Evolutionary conservation across 192 early-diverging fungal genomes (phyloP).

Genomic region (Linnemannia schmuckeri): DNA sequence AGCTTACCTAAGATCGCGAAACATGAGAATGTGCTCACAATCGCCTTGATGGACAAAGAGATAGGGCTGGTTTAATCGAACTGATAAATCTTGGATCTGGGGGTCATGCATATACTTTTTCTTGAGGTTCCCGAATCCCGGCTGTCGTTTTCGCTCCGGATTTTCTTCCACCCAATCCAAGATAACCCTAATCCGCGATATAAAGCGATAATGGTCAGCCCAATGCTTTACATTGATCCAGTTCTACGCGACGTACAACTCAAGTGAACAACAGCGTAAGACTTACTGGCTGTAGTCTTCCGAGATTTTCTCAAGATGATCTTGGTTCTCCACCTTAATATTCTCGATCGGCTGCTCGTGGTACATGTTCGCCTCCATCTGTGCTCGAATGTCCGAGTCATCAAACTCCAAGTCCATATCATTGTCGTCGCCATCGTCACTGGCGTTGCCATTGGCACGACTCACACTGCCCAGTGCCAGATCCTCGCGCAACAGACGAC

Average conservation of each 20-base stretch:
- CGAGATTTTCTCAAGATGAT: conserved; percentile 13
- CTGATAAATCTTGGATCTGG: conserved; percentile 71
- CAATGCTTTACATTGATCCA: not conserved
- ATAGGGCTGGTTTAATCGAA: conserved; percentile 77
- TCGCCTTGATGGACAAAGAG: conserved; percentile 82
- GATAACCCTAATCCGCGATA: conserved; percentile 61
- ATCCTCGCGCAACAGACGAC: not conserved
- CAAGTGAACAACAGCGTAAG: not conserved
- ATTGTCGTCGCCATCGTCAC: not conserved
- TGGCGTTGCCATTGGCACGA: not conserved
- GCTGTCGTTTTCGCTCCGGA: conserved; percentile 60
- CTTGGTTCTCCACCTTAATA: conserved; percentile 24
- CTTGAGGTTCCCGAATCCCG: conserved; percentile 62
- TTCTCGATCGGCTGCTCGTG: conserved; percentile 18
- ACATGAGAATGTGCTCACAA: conserved; percentile 82
- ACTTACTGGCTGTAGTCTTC: conserved; percentile 75
- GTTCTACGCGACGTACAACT: not conserved
- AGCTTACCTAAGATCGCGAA: conserved; percentile 71
- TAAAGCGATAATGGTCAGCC: not conserved
- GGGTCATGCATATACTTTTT: conserved; percentile 71
- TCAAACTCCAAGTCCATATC: conserved; percentile 16
- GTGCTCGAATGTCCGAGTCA: conserved; percentile 14
- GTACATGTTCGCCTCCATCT: not conserved
- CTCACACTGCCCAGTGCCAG: not conserved
- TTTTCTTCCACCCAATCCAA: conserved; percentile 77